These are phyloP conservation scores for Clarireedia sp. DNA, from an alignment of 2,329 filamentous ascomycete species.

Conservation along the genomic window DNA sequence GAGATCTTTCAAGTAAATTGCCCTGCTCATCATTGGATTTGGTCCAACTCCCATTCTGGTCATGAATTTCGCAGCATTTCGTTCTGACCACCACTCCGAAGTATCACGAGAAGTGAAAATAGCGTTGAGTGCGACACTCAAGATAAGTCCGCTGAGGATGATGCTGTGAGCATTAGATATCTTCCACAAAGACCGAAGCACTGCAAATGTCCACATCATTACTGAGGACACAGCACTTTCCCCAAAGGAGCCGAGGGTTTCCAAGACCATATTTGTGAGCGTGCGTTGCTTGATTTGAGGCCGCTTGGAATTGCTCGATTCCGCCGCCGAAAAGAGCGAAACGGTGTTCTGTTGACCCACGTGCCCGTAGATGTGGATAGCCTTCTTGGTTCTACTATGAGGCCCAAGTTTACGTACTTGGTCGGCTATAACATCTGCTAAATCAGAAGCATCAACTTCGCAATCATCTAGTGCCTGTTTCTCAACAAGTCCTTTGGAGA, in stretches of 20 bases:
- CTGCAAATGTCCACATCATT: conserved; percentile 68
- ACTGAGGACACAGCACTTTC: conserved; percentile 69
- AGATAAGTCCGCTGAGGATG: conserved; percentile 58
- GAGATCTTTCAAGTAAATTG: conserved; percentile 76
- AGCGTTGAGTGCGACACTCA: conserved; percentile 66
- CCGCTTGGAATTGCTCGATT: conserved; percentile 38
- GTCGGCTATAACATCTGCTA: conserved; percentile 68
- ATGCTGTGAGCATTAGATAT: conserved; percentile 66
- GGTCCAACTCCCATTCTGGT: conserved; percentile 69
- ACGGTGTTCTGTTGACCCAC: conserved; percentile 62
- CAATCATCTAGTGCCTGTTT: conserved; percentile 69
- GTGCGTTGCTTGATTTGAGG: conserved; percentile 51
- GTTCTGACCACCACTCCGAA: conserved; percentile 77
- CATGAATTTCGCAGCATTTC: conserved; percentile 76
- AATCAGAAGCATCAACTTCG: conserved; percentile 61
- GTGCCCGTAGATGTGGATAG: conserved; percentile 71
- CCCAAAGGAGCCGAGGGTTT: conserved; percentile 63
- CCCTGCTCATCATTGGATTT: conserved; percentile 72
- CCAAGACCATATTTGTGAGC: conserved; percentile 62
- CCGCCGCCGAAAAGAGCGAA: conserved; percentile 47
- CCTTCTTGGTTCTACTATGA: conserved; percentile 67
- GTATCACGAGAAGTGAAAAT: conserved; percentile 67
- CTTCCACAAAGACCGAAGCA: conserved; percentile 56
- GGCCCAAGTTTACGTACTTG: conserved; percentile 68
- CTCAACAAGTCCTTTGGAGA: conserved; percentile 55